Evolutionary conservation across 768 basidiomycete species (phyloP), one percentile per base, ranked within the genome.

Genomic region (Rhizopogon sp.): DNA sequence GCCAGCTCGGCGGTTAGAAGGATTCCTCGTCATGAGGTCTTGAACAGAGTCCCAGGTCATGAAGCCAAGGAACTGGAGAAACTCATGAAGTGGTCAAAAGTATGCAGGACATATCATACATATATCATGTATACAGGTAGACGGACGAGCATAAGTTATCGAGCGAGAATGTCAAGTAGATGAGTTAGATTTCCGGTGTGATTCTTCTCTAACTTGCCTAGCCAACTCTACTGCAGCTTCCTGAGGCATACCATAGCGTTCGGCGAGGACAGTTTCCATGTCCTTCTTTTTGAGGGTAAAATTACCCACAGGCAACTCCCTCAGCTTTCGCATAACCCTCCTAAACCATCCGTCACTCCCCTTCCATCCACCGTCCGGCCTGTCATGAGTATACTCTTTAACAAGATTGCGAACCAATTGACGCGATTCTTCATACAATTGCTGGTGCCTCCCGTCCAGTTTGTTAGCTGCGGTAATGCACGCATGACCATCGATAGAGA

Each of bases 391-490:
- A 35, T 35, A 20, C 2, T 14, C 5, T 7, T 20, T 20, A 9
- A 47, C 13, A 5, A 47, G 13, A 1, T 35, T 14, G 7, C 31
- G 20, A 17, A 47, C 14, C 7, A 33, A 33, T 0, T 8, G 46
- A 20, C 20, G 17, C 4, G 46, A 47, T 35, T 47, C 31, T 33
- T 47, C 31, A 35, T 35, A 35, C 5, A 33, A 33, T 7, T 14
- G 7, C 20, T 14, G 11, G 17, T 47, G 31, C 8, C 29, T 47
- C 17, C 31, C 29, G n/a, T 46, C n/a, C n/a, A 68, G 57, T 28
- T 55, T 53, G 50, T 53, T 13, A 1, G 52, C 67, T 8, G 70
- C 66, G 1, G 70, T 71, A 50, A 73, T 61, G 53, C 73, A 74
- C 3, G 67, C 72, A 17, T 67, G 62, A 3, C 63, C 70, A 8